These are phyloP conservation scores for Madurella fahalii DNA, from an alignment of 2,329 filamentous ascomycete genomes.

Conservation along the genomic window DNA sequence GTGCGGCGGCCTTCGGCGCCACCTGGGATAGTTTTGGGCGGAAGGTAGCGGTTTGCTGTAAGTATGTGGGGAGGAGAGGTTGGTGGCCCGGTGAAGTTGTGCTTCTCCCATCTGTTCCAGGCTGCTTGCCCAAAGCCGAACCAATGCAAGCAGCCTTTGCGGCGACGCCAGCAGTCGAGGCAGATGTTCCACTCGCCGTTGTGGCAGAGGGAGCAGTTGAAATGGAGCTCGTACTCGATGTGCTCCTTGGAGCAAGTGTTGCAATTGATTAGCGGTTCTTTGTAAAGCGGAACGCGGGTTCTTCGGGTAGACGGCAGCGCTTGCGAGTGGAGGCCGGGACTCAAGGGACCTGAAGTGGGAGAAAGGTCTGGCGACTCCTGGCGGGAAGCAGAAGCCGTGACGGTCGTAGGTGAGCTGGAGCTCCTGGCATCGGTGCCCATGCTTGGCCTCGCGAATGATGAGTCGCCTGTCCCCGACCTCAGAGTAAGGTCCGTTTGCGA, in stretches of 20 bases:
- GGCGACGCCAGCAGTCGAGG: slow-evolving; percentile 70
- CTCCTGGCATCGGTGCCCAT: slow-evolving; percentile 41
- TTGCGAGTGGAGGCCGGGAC: slow-evolving; percentile 10
- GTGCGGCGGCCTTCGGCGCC: slow-evolving; percentile 53
- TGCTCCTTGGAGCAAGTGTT: slow-evolving; percentile 64
- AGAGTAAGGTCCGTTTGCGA: slow-evolving; percentile 62
- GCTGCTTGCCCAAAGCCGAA: slow-evolving; percentile 79
- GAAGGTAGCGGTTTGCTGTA: slow-evolving; percentile 53
- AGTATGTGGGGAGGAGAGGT: slow-evolving; percentile 54
- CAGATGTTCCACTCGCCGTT: slow-evolving; percentile 75
- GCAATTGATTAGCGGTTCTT: slow-evolving; percentile 72
- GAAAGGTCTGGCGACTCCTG: slow-evolving; percentile 20
- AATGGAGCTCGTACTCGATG: slow-evolving; percentile 84
- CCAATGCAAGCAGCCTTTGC: slow-evolving; percentile 79
- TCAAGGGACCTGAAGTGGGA: slow-evolving; percentile 10
- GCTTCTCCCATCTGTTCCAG: slow-evolving; percentile 60
- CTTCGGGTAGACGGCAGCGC: slow-evolving; percentile 12
- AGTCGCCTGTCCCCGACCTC: slow-evolving; percentile 39
- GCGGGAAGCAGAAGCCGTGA: slow-evolving; percentile 19
- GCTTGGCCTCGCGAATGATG: slow-evolving; percentile 36
- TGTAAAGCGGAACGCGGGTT: slow-evolving; percentile 35
- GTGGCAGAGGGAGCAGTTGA: slow-evolving; percentile 70
- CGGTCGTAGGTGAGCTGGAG: slow-evolving; percentile 32
- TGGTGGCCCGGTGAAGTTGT: slow-evolving; percentile 34
- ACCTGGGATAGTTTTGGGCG: slow-evolving; percentile 45